These are phyloP conservation scores for Setaria italica DNA, from an alignment of 202 grass and related monocot species.

Conservation along the genomic window DNA sequence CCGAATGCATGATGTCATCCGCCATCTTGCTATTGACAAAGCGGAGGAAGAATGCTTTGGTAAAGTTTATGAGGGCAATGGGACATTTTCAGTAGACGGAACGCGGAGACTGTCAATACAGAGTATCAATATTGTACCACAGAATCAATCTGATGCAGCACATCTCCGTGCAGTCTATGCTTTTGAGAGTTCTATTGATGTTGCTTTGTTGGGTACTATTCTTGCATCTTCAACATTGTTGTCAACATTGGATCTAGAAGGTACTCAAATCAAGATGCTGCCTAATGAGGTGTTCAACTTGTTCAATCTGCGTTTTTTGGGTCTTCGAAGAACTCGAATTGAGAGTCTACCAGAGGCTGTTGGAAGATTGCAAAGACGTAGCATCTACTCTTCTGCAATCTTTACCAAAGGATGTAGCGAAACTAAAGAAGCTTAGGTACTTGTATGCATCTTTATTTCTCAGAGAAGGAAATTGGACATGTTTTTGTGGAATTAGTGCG, in stretches of 20 bases:
- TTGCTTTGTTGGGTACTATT: background rate
- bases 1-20: constrained; percentile 50
- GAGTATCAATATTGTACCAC: background rate
- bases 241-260: constrained; percentile 33
- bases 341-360: constrained; percentile 40
- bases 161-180: background rate
- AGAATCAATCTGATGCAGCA: background rate
- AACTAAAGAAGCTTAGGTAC: constrained; percentile 33
- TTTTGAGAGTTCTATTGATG: background rate
- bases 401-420: constrained; percentile 32
- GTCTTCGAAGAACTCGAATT: constrained; percentile 36
- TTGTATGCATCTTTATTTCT: background rate
- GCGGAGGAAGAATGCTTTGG: constrained; percentile 44
- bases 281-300: constrained; percentile 48
- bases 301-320: constrained; percentile 53
- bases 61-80: background rate
- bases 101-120: constrained; percentile 13
- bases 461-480: accelerated
- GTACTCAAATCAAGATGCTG: constrained; percentile 26
- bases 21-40: constrained; percentile 27
- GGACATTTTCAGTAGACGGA: accelerated
- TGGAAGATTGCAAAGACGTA: constrained; percentile 43
- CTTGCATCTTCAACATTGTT: constrained; percentile 38
- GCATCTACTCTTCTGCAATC: background rate
- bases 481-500: background rate